Base-by-base conservation (phyloP, 2,329 filamentous ascomycete species). In the Penicillium rolfsii region DNA sequence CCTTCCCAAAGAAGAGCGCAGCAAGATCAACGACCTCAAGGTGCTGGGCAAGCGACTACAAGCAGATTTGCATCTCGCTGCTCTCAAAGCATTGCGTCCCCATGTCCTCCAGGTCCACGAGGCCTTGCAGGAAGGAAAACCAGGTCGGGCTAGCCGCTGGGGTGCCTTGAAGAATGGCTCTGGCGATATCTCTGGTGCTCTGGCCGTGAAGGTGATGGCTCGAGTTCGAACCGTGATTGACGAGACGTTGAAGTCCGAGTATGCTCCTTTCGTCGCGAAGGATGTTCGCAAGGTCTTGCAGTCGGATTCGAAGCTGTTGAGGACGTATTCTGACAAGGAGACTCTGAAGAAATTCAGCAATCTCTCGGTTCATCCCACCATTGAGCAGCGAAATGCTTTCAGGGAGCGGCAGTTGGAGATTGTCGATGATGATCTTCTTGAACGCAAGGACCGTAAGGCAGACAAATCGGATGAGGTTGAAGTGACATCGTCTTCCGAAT, bases 151-250 rank as follows among this genome's bases (percentile, higher is more conserved):
- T 5, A 33, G 50, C 26, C 55, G 55, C 5, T 62, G 64, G 62
- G 45, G 45, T 16, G 7, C 41, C 11, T 6, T 52, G 46, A 36
- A 65, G 36, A 41, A 69, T 69, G 50, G 45, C 36, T 60, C 64
- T 26, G 58, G 67, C 3, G 59, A 72, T 35, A 67, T 79, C 6
- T 36, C 60, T 4, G 74, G 71, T 14, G 30, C 52, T 5, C n/a
- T 58, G 8, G 67, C 68, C 24, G 59, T 68, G 14, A 67, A 67
- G 60, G 57, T 70, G 63, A 58, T 74, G 54, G 58, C 61, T 19
- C 68, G 72, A 22, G 70, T 73, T 24, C 70, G 73, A 41, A 68
- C 71, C 41, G 56, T 80, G 55, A 63, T 76, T n/a, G 75, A 78
- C n/a, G 72, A 73, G 19, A 64, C 76, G 4, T 64, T 76, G 43